These are phyloP conservation scores for Aaosphaeria arxii DNA, from an alignment of 2,329 filamentous ascomycete genomes.

Conservation along the genomic window DNA sequence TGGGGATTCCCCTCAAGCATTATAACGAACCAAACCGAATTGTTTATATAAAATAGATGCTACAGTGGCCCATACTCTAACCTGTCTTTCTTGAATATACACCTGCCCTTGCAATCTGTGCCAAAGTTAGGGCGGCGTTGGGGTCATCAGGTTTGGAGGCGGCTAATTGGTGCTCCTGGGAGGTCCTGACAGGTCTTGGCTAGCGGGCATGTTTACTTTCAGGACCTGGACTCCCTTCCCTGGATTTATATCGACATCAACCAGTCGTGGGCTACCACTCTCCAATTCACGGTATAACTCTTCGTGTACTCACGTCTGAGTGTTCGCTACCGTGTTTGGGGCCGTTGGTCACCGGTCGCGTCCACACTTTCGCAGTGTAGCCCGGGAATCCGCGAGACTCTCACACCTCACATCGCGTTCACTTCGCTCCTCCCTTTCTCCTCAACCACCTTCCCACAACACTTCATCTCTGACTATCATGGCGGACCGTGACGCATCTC, in stretches of 20 bases:
- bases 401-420: slow-evolving; percentile 8
- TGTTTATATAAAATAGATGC: too few relatives aligned
- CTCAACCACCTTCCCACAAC: slow-evolving; percentile 10
- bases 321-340: slow-evolving; percentile 9
- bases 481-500: slow-evolving; percentile 31
- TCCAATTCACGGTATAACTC: slow-evolving; percentile 23
- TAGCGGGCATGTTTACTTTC: slow-evolving; percentile 35
- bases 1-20: too few relatives aligned
- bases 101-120: too few relatives aligned
- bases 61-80: too few relatives aligned
- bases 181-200: slow-evolving; percentile 16
- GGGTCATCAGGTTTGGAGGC: slow-evolving; percentile 20
- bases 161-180: slow-evolving; percentile 31
- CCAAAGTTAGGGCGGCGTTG: too few relatives aligned
- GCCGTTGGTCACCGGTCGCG: slow-evolving; percentile 16
- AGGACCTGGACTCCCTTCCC: slow-evolving; percentile 6
- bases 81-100: too few relatives aligned
- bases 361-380: slow-evolving; percentile 33
- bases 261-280: slow-evolving; percentile 12
- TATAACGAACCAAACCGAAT: too few relatives aligned
- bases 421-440: slow-evolving; percentile 9
- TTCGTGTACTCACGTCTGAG: slow-evolving; percentile 17
- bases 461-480: slow-evolving; percentile 19
- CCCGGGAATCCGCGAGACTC: slow-evolving; percentile 19
- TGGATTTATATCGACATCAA: slow-evolving; percentile 22